Percentiles rank a stretch among this genome's conserved stretches.
phyloP scores from a whole-genome alignment of 768 basidiomycete genomes.

The Lentinula sp. region DNA sequence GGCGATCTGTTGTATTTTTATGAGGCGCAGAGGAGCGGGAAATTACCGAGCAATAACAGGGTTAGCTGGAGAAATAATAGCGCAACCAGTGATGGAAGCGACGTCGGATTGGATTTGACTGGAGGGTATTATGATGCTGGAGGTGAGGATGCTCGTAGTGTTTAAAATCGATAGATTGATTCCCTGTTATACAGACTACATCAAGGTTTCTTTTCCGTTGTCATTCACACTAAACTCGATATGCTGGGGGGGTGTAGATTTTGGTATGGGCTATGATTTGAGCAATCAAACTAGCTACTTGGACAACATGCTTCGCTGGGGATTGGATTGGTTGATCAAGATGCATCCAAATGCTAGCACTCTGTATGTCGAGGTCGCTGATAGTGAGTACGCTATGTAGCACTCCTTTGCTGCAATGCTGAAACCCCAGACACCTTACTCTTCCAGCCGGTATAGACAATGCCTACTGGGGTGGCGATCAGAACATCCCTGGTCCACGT shows the following conservation, averaged over 20 bases:
- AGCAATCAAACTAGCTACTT: constrained; percentile 88
- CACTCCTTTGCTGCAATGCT: constrained; percentile 2
- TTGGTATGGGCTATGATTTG: constrained; percentile 79
- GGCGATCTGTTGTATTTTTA: constrained; percentile 86
- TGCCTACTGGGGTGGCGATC: constrained; percentile 88
- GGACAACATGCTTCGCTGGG: constrained; percentile 89
- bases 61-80: constrained; percentile 88
- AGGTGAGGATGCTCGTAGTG: constrained; percentile 33
- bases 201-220: constrained; percentile 86
- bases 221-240: constrained; percentile 80
- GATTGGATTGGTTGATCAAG: constrained; percentile 89
- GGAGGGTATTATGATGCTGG: constrained; percentile 91
- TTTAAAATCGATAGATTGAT: neutral
- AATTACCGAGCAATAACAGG: constrained; percentile 59
- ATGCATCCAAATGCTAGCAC: constrained; percentile 73
- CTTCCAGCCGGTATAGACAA: constrained; percentile 56
- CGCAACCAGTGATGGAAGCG: constrained; percentile 67
- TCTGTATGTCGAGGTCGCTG: constrained; percentile 73
- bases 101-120: constrained; percentile 66
- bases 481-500: constrained; percentile 65
- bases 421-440: neutral
- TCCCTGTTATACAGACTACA: constrained; percentile 52
- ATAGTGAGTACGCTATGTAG: constrained; percentile 33
- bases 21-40: constrained; percentile 85
- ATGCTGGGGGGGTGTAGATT: constrained; percentile 88